Evolutionary conservation across 768 basidiomycete species (phyloP).

Genomic region (Mycena floridula): DNA sequence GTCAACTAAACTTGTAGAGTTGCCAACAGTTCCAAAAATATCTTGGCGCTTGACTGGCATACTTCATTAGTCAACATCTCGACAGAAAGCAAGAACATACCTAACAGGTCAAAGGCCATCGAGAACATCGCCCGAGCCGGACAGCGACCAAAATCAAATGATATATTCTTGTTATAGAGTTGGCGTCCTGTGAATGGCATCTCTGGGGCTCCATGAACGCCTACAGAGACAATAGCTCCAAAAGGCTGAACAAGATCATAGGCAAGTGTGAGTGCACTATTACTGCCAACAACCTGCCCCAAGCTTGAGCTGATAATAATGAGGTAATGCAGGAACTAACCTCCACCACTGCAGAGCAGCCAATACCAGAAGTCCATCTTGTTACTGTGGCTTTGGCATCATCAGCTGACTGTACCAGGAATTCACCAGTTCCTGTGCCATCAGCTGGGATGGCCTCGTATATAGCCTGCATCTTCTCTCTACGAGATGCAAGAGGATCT

Average conservation of each 20-base stretch:
- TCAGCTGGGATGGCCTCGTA: slow-evolving; percentile 41
- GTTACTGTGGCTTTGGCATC: slow-evolving; percentile 43
- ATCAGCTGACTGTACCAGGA: slow-evolving; percentile 45
- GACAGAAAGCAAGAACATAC: slow-evolving; percentile 17
- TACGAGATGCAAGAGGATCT: slow-evolving; percentile 51
- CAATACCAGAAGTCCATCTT: slow-evolving; percentile 49
- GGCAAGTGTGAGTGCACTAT: slow-evolving; percentile 54
- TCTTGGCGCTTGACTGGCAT: slow-evolving; percentile 56
- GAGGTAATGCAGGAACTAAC: slow-evolving; percentile 25
- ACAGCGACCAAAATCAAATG: slow-evolving; percentile 76
- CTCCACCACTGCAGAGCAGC: slow-evolving; percentile 65
- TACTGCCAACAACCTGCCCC: slow-evolving; percentile 69
- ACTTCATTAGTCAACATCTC: background rate
- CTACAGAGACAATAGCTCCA: slow-evolving; percentile 70
- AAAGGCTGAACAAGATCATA: slow-evolving; percentile 71
- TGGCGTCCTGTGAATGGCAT: slow-evolving; percentile 53
- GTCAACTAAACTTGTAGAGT: slow-evolving; percentile 58
- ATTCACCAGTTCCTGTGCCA: slow-evolving; percentile 40
- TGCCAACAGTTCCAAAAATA: slow-evolving; percentile 67
- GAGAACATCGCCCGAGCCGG: slow-evolving; percentile 77
- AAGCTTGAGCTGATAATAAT: background rate
- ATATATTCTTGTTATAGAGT: slow-evolving; percentile 73
- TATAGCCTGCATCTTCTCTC: slow-evolving; percentile 55
- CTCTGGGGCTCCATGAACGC: slow-evolving; percentile 52
- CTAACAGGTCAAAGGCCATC: slow-evolving; percentile 59